A percentile compares a stretch with the other conserved stretches of the same genome.
These are phyloP conservation scores for Termitomyces sp. DNA, from an alignment of 768 basidiomycete species.

Conservation along the genomic window DNA sequence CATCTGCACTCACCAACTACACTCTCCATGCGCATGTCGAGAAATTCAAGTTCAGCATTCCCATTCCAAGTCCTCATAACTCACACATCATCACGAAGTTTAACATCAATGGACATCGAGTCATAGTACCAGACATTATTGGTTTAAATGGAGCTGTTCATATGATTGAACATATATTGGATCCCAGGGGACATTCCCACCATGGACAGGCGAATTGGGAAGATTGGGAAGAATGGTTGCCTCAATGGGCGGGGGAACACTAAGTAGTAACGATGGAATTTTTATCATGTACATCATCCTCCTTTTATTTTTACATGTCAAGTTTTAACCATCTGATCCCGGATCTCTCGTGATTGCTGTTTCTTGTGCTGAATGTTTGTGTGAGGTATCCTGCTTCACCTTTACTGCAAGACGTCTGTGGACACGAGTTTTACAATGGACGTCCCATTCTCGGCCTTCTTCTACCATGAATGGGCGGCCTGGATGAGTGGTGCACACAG, in stretches of 20 bases:
- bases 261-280: background rate
- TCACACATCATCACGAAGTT: constrained; percentile 28
- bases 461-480: constrained; percentile 67
- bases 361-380: background rate
- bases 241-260: constrained; percentile 40
- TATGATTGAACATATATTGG: constrained; percentile 37
- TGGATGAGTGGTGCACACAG: constrained; percentile 56
- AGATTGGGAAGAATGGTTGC: constrained; percentile 52
- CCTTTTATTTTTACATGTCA: background rate
- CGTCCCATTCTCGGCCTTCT: constrained; percentile 48
- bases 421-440: constrained; percentile 51
- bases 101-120: constrained; percentile 36
- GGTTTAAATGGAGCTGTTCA: constrained; percentile 60
- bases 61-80: constrained; percentile 32
- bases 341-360: background rate
- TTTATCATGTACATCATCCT: background rate
- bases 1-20: constrained; percentile 42
- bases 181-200: constrained; percentile 32
- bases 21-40: constrained; percentile 44
- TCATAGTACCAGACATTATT: constrained; percentile 43
- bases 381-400: background rate
- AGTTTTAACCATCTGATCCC: background rate
- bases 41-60: constrained; percentile 40
- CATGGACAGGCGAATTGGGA: constrained; percentile 21
- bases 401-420: constrained; percentile 50